Conservation (phyloP, 257 asterid genomes). For the Nicotiana otophora region DNA sequence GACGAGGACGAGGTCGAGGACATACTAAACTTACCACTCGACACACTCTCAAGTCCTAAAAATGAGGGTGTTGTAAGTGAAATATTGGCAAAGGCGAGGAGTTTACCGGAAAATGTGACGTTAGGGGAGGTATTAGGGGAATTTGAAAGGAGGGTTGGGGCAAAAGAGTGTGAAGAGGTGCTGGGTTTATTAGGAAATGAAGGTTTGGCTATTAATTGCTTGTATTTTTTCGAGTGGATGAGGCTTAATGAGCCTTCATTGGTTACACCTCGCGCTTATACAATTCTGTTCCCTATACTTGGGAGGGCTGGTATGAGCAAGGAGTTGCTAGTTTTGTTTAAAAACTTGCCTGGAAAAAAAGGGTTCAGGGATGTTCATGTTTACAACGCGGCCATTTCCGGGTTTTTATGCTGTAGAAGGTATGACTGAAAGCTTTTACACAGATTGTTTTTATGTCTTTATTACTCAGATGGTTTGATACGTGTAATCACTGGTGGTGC, state of each 20-base stretch:
- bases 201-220: slow-evolving; percentile 47
- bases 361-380: slow-evolving; percentile 61
- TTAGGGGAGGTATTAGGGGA: slow-evolving; percentile 70
- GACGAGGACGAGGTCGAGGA: neutral
- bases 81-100: slow-evolving; percentile 51
- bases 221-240: slow-evolving; percentile 95
- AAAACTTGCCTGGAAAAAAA: slow-evolving; percentile 56
- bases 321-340: slow-evolving; percentile 54
- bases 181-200: slow-evolving; percentile 53
- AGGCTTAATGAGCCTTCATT: slow-evolving; percentile 64
- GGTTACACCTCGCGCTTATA: slow-evolving; percentile 68
- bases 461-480: neutral
- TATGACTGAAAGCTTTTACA: slow-evolving; percentile 17
- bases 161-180: slow-evolving; percentile 63
- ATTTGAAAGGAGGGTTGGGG: slow-evolving; percentile 48
- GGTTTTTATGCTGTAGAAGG: slow-evolving; percentile 66
- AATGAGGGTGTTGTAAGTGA: slow-evolving; percentile 43
- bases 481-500: too few relatives aligned
- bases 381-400: slow-evolving; percentile 79
- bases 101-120: slow-evolving; percentile 50
- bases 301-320: slow-evolving; percentile 70
- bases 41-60: slow-evolving; percentile 16
- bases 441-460: neutral
- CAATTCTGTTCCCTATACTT: slow-evolving; percentile 55
- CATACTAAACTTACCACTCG: neutral